A percentile compares a stretch with the other conserved stretches of the same genome.
Evolutionary conservation across 108 stramenopile species (phyloP).

Genomic region (Schizochytrium sp.): DNA sequence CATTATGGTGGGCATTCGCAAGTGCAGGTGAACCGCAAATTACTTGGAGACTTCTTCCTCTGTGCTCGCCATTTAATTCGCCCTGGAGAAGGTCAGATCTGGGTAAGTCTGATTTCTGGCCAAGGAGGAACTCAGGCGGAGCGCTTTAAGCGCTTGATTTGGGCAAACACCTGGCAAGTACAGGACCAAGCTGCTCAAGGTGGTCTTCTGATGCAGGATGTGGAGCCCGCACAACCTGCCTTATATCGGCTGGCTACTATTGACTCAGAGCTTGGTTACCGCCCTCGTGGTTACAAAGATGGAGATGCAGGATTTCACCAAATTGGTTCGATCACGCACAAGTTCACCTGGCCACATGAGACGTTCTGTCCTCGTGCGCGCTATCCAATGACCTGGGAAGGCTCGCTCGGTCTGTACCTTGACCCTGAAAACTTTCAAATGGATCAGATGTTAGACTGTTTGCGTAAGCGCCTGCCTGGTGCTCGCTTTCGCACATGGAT

Average conservation of each 20-base stretch:
- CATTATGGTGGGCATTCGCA: conserved; percentile 46
- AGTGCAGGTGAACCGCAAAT: conserved; percentile 49
- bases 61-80: conserved; percentile 11
- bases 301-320: conserved; percentile 23
- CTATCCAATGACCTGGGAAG: conserved; percentile 14
- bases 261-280: conserved; percentile 43
- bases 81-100: conserved; percentile 15
- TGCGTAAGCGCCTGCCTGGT: background rate
- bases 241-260: background rate
- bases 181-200: conserved; percentile 49
- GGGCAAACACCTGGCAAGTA: conserved; percentile 56
- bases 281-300: background rate
- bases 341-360: conserved; percentile 37
- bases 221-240: background rate
- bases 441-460: background rate
- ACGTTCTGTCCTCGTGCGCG: conserved; percentile 40
- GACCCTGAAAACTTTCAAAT: background rate
- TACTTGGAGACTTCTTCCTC: conserved; percentile 33
- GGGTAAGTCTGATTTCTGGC: conserved; percentile 33
- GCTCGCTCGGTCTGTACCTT: conserved; percentile 24
- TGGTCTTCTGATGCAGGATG: conserved; percentile 31
- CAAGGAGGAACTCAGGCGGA: conserved; percentile 56
- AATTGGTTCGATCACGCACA: conserved; percentile 34
- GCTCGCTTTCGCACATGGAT: background rate
- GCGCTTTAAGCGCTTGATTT: conserved; percentile 34